Evolutionary conservation across 1,284 basidiomycete species (phyloP).

Genomic region (Austroboletus niveus): DNA sequence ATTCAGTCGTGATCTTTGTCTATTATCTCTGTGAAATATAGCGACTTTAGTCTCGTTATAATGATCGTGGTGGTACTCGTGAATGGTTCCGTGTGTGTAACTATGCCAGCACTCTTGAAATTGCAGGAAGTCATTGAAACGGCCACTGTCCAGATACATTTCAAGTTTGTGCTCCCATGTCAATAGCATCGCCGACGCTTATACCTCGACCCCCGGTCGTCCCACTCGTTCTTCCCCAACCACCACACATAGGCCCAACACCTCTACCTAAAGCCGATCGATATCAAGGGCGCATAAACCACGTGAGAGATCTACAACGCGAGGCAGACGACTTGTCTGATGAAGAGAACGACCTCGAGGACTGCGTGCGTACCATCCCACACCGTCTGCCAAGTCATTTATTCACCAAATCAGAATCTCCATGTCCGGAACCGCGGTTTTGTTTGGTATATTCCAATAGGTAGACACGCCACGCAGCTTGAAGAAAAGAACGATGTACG

Average conservation of each 20-base stretch:
- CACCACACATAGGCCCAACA: slow-evolving; percentile 64
- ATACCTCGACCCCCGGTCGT: slow-evolving; percentile 59
- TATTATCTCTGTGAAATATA: background rate
- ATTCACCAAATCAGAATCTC: slow-evolving; percentile 42
- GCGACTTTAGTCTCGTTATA: no score
- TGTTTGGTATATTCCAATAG: slow-evolving; percentile 69
- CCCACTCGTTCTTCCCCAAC: slow-evolving; percentile 62
- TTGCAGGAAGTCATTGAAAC: no score
- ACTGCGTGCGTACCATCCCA: slow-evolving; percentile 47
- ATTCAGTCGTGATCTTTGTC: background rate
- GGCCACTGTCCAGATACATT: no score
- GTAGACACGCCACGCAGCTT: slow-evolving; percentile 65
- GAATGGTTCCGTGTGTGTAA: no score
- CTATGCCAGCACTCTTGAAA: no score
- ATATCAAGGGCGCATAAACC: slow-evolving; percentile 53
- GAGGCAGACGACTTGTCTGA: slow-evolving; percentile 86
- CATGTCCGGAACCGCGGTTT: slow-evolving; percentile 65
- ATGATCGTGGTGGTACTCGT: no score
- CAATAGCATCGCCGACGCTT: slow-evolving; percentile 66
- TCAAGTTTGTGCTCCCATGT: slow-evolving; percentile 31
- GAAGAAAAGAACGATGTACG: slow-evolving; percentile 83
- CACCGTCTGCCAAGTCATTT: background rate
- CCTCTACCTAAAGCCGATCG: slow-evolving; percentile 53
- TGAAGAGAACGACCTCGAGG: slow-evolving; percentile 77
- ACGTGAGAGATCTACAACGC: slow-evolving; percentile 64